Percentiles rank a stretch among this genome's conserved stretches.
These are phyloP conservation scores for Metschnikowia rubicola DNA, from an alignment of 805 yeast species.

Conservation along the genomic window DNA sequence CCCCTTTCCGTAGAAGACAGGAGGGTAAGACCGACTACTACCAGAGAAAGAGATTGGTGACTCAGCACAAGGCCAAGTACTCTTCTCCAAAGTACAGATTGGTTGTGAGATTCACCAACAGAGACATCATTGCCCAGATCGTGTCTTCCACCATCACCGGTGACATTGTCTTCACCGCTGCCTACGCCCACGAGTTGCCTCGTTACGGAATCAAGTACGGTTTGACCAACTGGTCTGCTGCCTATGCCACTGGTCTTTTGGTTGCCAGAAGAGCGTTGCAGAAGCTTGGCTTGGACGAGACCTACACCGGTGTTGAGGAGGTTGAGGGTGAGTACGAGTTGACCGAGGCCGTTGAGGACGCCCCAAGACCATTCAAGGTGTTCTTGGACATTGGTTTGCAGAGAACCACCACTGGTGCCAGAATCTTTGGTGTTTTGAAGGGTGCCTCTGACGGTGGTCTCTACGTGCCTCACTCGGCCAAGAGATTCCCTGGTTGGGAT, in stretches of 20 bases:
- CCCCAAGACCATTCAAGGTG: slow-evolving; percentile 99
- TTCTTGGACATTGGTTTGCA: slow-evolving; percentile 98
- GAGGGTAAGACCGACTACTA: slow-evolving; percentile 99
- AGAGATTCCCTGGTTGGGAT: slow-evolving; percentile 99
- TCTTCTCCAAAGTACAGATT: slow-evolving; percentile 99
- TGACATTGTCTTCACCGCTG: slow-evolving; percentile 93
- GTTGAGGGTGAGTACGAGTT: slow-evolving; percentile 98
- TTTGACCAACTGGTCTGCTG: slow-evolving; percentile 99
- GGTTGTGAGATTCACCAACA: slow-evolving; percentile 99
- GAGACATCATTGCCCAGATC: slow-evolving; percentile 97
- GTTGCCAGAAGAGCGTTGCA: slow-evolving; percentile 98
- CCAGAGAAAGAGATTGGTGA: slow-evolving; percentile 98
- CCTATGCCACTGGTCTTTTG: slow-evolving; percentile 97
- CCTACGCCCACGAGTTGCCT: slow-evolving; percentile 99
- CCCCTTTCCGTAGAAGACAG: slow-evolving; percentile 99
- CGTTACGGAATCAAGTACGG: slow-evolving; percentile 96
- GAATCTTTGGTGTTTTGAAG: slow-evolving; percentile 98
- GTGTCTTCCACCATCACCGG: slow-evolving; percentile 96
- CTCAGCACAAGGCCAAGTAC: slow-evolving; percentile 99
- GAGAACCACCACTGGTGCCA: slow-evolving; percentile 99
- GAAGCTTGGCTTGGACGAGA: slow-evolving; percentile 97
- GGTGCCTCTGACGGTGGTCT: slow-evolving; percentile 99
- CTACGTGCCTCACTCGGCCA: slow-evolving; percentile 98
- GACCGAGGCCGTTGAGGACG: slow-evolving; percentile 99
- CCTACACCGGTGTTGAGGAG: slow-evolving; percentile 98